Base-by-base conservation (phyloP, 192 early-diverging fungal genomes). In the Spizellomyces punctatus region DNA sequence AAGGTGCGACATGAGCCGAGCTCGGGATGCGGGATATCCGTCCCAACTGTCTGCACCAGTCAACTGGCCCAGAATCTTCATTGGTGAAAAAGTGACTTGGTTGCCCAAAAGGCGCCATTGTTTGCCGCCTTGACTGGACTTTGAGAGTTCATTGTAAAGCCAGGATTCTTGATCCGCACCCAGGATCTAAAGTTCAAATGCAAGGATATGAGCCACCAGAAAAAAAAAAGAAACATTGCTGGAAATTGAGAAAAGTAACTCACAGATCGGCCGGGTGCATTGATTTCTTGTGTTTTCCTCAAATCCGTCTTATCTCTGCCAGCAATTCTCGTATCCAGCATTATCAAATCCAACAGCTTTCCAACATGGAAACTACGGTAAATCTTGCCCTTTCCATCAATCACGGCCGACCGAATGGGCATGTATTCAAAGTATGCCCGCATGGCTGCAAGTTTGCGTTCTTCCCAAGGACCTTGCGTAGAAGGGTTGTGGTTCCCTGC, bases 371-470 rank as follows among this genome's bases (percentile, higher is more conserved):
- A 79, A 2, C 19, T 56, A 41, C 81, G 77, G 75, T 79, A 82
- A 61, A 82, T 79, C n/a, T 56, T 16, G 52, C 60, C 64, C 17
- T 14, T 27, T 10, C 27, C 45, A 75, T 69, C 64, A 44, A 64
- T 49, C 21, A 43, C 10, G 17, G 46, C 58, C 21, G 56, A 14
- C 10, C 81, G 74, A 58, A 82, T 82, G 1, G 81, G 81, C 44
- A 82, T 67, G 54, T 82, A 79, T 47, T 82, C 77, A 67, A 78
- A 79, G 66, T 79, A 82, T 8, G 81, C 81, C n/a, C 77, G 74
- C 41, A 77, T 70, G 16, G 75, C 81, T 10, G 63, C 69, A 4
- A 56, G 60, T 8, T 71, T 77, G 12, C 81, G 66, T 10, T 14
- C 61, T 6, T 50, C 50, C 75, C 75, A 76, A 6, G 69, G 64